phyloP scores from a whole-genome alignment of 331 rosid genomes.

The Arachis monticola region DNA sequence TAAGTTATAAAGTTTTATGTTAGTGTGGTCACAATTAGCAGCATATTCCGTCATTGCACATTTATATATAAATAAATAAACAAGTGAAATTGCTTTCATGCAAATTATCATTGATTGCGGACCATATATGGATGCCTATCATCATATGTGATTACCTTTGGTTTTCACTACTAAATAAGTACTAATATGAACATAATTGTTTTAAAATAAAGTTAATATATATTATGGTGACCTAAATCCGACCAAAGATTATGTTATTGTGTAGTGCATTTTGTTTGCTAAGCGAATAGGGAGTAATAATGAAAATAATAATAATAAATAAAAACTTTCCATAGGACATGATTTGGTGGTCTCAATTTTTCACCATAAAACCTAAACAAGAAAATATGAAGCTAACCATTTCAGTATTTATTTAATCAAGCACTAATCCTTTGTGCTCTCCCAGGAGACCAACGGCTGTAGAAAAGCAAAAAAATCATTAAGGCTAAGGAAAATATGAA shows the following conservation, averaged over 20 bases:
- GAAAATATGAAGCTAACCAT: conserved; percentile 27
- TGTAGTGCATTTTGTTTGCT: conserved; percentile 39
- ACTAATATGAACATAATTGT: background rate
- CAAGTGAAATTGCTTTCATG: background rate
- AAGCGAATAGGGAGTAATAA: conserved; percentile 36
- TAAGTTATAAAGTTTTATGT: background rate
- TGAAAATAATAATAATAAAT: background rate
- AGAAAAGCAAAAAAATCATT: conserved; percentile 29
- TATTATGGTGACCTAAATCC: conserved; percentile 23
- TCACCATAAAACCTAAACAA: conserved; percentile 12
- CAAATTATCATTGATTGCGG: background rate
- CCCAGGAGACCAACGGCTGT: conserved; percentile 39
- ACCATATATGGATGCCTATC: background rate
- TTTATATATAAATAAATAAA: background rate
- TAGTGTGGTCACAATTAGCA: conserved; percentile 13
- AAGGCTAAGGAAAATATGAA: conserved; percentile 12
- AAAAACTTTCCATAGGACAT: conserved; percentile 32
- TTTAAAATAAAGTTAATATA: conserved; percentile 22
- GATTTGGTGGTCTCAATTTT: conserved; percentile 45
- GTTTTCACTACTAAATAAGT: background rate
- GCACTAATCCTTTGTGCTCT: conserved; percentile 23
- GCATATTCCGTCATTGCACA: conserved; percentile 20
- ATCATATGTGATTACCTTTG: background rate
- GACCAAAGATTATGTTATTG: conserved; percentile 22
- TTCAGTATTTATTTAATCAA: conserved; percentile 30